phyloP scores from a whole-genome alignment of 805 yeast genomes.

The Deakozyma indianensis region DNA sequence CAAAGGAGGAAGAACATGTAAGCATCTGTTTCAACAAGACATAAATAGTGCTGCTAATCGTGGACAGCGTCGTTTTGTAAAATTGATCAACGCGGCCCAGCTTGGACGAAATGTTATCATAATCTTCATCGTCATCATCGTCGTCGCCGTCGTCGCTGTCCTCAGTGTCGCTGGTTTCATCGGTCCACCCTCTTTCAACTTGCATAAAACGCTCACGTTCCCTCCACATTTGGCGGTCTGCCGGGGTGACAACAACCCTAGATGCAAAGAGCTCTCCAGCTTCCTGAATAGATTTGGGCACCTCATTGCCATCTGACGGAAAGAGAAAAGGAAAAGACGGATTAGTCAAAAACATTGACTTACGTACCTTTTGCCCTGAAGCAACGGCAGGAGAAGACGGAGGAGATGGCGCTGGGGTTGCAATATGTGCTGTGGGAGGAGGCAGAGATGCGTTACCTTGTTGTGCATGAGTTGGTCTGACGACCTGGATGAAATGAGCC shows the following conservation, averaged over 20 bases:
- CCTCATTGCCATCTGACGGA: constrained; percentile 33
- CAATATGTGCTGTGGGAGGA: constrained; percentile 48
- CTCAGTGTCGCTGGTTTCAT: constrained; percentile 1
- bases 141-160: constrained; percentile 1
- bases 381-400: constrained; percentile 35
- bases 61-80: constrained; percentile 37
- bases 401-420: constrained; percentile 85
- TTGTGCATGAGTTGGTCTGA: constrained; percentile 34
- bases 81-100: constrained; percentile 45
- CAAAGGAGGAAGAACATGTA: constrained; percentile 25
- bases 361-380: constrained; percentile 17
- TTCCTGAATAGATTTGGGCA: constrained; percentile 67
- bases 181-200: constrained; percentile 54
- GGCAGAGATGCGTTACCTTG: constrained; percentile 33
- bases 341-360: constrained; percentile 42
- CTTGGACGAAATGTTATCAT: constrained; percentile 24
- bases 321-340: constrained; percentile 53
- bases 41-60: constrained; percentile 47
- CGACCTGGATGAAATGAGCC: constrained; percentile 44
- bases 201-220: constrained; percentile 58
- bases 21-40: constrained; percentile 54
- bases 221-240: constrained; percentile 55
- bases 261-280: constrained; percentile 56
- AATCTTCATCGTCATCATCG: constrained; percentile 2
- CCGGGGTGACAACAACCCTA: constrained; percentile 50